These are phyloP conservation scores for Parietaria judaica DNA, from an alignment of 306 rosid genomes.

Conservation along the genomic window DNA sequence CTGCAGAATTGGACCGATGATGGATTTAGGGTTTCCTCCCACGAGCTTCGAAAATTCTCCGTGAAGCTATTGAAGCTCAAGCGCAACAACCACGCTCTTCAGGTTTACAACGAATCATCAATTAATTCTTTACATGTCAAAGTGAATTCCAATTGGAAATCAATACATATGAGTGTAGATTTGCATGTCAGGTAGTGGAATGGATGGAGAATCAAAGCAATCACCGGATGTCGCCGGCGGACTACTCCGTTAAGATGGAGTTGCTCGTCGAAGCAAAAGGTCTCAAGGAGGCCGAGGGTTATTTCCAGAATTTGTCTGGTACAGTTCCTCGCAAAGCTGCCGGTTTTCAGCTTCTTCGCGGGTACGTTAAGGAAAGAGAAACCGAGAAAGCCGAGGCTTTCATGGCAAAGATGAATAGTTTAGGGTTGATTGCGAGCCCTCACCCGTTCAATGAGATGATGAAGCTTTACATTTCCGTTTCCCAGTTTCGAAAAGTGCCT, in stretches of 20 bases:
- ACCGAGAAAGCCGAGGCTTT: slow-evolving; percentile 48
- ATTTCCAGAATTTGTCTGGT: slow-evolving; percentile 36
- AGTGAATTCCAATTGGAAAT: background rate
- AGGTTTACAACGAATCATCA: slow-evolving; percentile 32
- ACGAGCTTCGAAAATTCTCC: slow-evolving; percentile 42
- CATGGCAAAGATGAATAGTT: slow-evolving; percentile 55
- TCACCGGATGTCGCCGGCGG: slow-evolving; percentile 29
- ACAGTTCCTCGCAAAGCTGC: slow-evolving; percentile 54
- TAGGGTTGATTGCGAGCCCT: slow-evolving; percentile 56
- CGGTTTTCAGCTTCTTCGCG: slow-evolving; percentile 47
- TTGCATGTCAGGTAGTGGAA: slow-evolving; percentile 32
- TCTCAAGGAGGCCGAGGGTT: slow-evolving; percentile 53
- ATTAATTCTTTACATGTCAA: background rate
- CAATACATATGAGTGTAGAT: background rate
- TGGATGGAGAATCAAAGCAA: slow-evolving; percentile 50
- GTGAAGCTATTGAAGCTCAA: slow-evolving; percentile 38
- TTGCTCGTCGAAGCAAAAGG: slow-evolving; percentile 43
- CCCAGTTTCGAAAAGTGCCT: slow-evolving; percentile 49
- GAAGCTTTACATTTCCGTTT: slow-evolving; percentile 62
- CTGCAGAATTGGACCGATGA: slow-evolving; percentile 35
- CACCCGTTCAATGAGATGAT: slow-evolving; percentile 79
- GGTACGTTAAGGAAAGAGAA: slow-evolving; percentile 46
- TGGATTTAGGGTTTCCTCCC: slow-evolving; percentile 34
- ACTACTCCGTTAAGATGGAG: slow-evolving; percentile 52
- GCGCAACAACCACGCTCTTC: slow-evolving; percentile 47